Evolutionary conservation across 768 basidiomycete genomes (phyloP).

Genomic region (Favolaschia claudopus): DNA sequence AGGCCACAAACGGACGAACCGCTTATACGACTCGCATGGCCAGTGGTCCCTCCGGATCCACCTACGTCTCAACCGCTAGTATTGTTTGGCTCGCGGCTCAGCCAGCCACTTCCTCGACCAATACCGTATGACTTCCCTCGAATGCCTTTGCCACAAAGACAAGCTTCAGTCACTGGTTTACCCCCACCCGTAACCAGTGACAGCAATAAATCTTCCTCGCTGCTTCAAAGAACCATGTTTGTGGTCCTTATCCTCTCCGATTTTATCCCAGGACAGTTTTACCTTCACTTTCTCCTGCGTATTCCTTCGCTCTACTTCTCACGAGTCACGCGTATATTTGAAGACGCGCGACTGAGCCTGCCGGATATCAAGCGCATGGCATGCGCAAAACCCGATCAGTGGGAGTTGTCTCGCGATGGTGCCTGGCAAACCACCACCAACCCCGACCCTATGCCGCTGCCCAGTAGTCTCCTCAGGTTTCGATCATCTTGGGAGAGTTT

Average conservation of each 20-base stretch:
- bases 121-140: too few species aligned
- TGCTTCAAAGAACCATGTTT: too few species aligned
- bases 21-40: too few species aligned
- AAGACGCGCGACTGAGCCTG: constrained; percentile 60
- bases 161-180: too few species aligned
- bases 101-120: too few species aligned
- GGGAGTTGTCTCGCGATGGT: background rate
- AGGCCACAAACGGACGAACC: too few species aligned
- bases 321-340: constrained; percentile 60
- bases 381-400: constrained; percentile 8
- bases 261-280: background rate
- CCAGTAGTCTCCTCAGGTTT: constrained; percentile 57
- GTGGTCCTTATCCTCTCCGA: background rate
- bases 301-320: constrained; percentile 33
- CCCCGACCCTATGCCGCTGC: constrained; percentile 41
- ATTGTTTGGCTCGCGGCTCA: too few species aligned
- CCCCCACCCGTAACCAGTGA: background rate
- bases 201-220: too few species aligned
- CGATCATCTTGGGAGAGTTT: constrained; percentile 63
- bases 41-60: too few species aligned
- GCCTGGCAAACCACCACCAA: background rate
- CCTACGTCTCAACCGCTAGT: too few species aligned
- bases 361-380: constrained; percentile 48
- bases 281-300: constrained; percentile 9
- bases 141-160: too few species aligned